Base-by-base conservation (phyloP, 257 asterid species). In the Solanum phureja region DNA sequence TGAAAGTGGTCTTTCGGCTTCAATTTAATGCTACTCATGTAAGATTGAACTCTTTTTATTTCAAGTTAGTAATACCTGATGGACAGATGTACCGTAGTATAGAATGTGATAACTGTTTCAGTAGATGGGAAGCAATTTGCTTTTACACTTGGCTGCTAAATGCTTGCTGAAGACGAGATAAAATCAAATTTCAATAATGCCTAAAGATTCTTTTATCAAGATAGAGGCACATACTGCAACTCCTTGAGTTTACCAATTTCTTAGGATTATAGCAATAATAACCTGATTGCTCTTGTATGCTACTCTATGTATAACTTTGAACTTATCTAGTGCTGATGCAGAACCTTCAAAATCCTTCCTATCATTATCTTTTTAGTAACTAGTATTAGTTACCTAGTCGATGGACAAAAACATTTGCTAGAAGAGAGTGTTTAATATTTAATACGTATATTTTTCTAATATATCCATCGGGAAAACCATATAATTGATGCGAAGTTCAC, bases 1-100 rank as follows among this genome's bases (percentile, higher is more conserved):
- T 96, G 74, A 97, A 97, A 97, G 99, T 96, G 62, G 99, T 97
- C 87, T 97, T 96, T 88, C 98, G 99, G 90, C 99, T 97, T 87
- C 99, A 97, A 87, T 97, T 97, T 93, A 98, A 97, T 87, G 98
- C 99, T 75, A 92, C 98, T 87, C 98, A 97, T 81, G 99, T 97
- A 93, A 42, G 95, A 16, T 83, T 89, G 31, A 82, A 82, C 69
- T 29, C 85, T 79, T 79, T 87, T 90, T 86, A 33, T 68, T 79
- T 74, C n/a, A 27, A 79, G 7, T 31, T 82, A 31, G 86, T 31
- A 82, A 82, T 49, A 29, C 64, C 40, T 29, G 19, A 42, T 31
- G 86, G 44, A 56, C 86, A 49, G 71, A 49, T 49, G 85, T 52
- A 31, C 69, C 40, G 0, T 27, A 8, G 16, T 27, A 24, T 42